phyloP scores from a whole-genome alignment of 108 stramenopile genomes.

The Aurantiochytrium sp. region DNA sequence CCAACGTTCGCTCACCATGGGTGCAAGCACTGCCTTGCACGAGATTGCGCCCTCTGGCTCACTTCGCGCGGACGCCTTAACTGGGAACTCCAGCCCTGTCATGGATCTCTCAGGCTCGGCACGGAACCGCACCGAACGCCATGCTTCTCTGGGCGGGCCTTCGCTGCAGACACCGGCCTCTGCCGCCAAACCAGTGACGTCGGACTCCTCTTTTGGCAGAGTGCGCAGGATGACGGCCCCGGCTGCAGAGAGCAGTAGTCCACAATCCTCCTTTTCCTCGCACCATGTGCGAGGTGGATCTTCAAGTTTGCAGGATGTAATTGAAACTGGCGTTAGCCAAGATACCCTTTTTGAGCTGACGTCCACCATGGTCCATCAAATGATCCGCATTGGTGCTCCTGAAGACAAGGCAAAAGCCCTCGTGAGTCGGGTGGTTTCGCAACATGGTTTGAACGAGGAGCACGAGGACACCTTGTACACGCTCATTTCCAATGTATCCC shows the following conservation, averaged over 20 bases:
- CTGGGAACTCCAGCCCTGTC: no score
- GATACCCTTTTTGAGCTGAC: background rate
- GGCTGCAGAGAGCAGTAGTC: background rate
- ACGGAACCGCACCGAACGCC: background rate
- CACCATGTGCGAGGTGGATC: no score
- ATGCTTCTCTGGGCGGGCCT: background rate
- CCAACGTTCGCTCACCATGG: background rate
- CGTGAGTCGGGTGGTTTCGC: background rate
- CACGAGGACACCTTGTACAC: background rate
- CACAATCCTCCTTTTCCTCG: no score
- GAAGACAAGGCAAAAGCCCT: conserved; percentile 1
- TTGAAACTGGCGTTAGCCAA: background rate
- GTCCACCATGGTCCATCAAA: background rate
- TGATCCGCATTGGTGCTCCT: background rate
- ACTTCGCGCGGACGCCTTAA: background rate
- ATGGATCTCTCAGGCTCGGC: no score
- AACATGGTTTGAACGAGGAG: background rate
- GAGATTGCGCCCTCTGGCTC: background rate
- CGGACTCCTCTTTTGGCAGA: no score
- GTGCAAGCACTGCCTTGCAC: background rate
- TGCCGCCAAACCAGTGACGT: no score
- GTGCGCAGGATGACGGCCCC: background rate
- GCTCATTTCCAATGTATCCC: background rate
- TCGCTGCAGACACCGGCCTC: background rate
- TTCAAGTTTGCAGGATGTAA: no score